Evolutionary conservation across 345 rosid species (phyloP), one percentile per base, ranked within the genome.

Genomic region (Chamaenerion angustifolium): DNA sequence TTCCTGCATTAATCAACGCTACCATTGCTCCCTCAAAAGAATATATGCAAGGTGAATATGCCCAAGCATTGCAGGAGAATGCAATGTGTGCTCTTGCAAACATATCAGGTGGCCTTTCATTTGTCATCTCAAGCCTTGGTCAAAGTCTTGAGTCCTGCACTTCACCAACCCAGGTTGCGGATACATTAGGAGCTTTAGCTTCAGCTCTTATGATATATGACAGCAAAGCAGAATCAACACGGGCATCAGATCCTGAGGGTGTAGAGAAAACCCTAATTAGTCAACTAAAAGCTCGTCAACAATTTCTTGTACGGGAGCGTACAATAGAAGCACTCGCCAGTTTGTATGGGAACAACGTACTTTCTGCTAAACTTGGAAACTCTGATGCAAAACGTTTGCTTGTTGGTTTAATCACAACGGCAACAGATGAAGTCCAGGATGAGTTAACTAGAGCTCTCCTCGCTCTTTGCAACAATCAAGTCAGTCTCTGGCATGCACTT

Each of bases 81-180:
- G 99, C 99, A 50, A 93, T 93, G 99, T 88, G 99, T 68, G 97
- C 99, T 57, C 92, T 93, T 31, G 99, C 99, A 42, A 82, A 83
- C 62, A 93, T 93, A 49, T 93, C 99, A 46, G 99, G 99, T 68
- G 99, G 99, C 60, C 75, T 93, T 65, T 85, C 99, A 12, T 85
- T 68, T 72, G 99, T 93, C 60, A 88, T 93, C 64, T 74, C 99
- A 45, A 93, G 99, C 72, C 94, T 93, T 66, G 99, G 97, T 63
- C 97, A 93, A 66, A 93, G 99, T 77, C 94, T 93, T 63, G 95
- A 88, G 61, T 88, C 99, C 14, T 93, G 99, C 64, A 79, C 94
- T 64, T 85, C 97, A 11, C 79, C 95, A 45, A 87, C 87, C 51
- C 99, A 88, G 69, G 78, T 82, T 57, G 95, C 97, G 14, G 99